phyloP scores from a whole-genome alignment of 139 green algal species.

The Ostreobium quekettii region DNA sequence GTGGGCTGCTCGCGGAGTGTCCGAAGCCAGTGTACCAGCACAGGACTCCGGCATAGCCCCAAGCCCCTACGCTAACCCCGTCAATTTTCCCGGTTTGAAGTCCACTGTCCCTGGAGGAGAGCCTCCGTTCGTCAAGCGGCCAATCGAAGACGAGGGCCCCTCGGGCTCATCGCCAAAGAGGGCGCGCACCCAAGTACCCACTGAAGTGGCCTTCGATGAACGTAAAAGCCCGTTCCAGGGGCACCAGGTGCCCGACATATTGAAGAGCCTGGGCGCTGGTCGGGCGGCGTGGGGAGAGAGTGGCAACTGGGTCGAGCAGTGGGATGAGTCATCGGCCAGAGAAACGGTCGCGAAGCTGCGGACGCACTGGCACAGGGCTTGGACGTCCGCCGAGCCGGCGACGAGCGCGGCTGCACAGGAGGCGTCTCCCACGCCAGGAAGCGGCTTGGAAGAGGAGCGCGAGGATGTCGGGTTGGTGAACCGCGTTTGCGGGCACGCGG shows the following conservation, averaged over 20 bases:
- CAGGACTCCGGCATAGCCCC: too few relatives aligned
- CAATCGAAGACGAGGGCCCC: neutral
- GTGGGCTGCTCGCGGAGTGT: neutral
- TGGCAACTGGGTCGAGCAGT: conserved; percentile 7
- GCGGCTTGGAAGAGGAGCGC: too few relatives aligned
- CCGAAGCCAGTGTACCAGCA: neutral
- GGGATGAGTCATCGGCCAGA: neutral
- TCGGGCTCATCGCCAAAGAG: neutral
- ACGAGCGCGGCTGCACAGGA: neutral
- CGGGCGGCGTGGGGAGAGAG: neutral
- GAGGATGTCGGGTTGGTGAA: conserved; percentile 19
- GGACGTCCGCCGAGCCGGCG: neutral
- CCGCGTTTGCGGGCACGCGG: conserved; percentile 35
- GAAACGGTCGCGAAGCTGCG: conserved; percentile 1
- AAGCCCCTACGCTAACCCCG: too few relatives aligned
- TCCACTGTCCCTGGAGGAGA: neutral
- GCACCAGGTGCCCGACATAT: too few relatives aligned
- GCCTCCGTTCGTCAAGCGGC: neutral
- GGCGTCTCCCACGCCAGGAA: neutral
- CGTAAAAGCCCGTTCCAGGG: too few relatives aligned
- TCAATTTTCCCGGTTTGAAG: too few relatives aligned
- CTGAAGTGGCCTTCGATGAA: neutral
- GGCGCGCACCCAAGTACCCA: neutral
- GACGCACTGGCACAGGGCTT: conserved; percentile 6
- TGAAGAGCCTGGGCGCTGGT: too few relatives aligned